Conservation (phyloP, 768 basidiomycete species). For the Calocybe gangraenosa region DNA sequence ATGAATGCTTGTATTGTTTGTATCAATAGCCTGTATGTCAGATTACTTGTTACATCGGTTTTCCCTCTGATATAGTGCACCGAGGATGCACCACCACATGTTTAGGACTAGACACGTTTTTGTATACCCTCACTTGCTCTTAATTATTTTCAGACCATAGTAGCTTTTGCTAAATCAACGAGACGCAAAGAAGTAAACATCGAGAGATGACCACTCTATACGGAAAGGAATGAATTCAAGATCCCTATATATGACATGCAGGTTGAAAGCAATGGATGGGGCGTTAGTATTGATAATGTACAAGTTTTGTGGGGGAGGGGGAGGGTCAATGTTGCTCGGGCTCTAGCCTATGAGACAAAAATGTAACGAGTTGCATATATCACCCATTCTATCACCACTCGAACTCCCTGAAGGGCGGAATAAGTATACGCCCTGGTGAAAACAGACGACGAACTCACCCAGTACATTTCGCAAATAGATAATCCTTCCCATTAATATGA, state of each 20-base stretch:
- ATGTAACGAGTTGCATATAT: constrained; percentile 1
- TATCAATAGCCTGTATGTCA: constrained; percentile 8
- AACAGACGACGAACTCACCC: constrained; percentile 54
- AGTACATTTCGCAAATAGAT: constrained; percentile 94
- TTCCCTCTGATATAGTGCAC: too few relatives aligned
- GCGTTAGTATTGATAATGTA: constrained; percentile 15
- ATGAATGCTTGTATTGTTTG: not conserved
- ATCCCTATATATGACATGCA: constrained; percentile 16
- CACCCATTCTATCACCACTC: constrained; percentile 29
- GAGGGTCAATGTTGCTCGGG: not conserved
- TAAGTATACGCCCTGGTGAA: not conserved
- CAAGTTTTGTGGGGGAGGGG: too few relatives aligned
- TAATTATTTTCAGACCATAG: too few relatives aligned
- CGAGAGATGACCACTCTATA: too few relatives aligned
- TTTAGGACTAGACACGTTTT: too few relatives aligned
- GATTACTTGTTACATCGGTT: too few relatives aligned
- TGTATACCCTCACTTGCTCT: too few relatives aligned
- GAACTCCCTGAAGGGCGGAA: constrained; percentile 29
- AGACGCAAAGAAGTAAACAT: too few relatives aligned
- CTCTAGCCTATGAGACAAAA: constrained; percentile 1
- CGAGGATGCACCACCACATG: too few relatives aligned
- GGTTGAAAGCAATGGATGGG: constrained; percentile 15
- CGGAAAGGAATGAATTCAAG: not conserved
- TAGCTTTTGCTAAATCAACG: too few relatives aligned
- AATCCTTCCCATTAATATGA: constrained; percentile 94